Percentiles rank a stretch among this genome's conserved stretches.
Evolutionary conservation across 2,329 filamentous ascomycete genomes (phyloP).

Genomic region (Fulvia fulva): DNA sequence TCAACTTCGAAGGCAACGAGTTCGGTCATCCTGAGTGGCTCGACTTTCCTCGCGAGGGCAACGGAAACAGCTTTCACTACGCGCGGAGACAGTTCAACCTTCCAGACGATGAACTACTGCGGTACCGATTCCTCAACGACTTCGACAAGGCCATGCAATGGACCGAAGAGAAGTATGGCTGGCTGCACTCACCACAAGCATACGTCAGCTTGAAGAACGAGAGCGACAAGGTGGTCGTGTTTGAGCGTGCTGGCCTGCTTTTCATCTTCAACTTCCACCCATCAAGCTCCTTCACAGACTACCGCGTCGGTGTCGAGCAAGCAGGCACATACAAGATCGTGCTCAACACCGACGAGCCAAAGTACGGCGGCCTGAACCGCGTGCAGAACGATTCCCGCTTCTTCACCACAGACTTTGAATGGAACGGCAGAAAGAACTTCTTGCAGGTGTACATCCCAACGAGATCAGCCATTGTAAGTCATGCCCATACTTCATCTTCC

Average conservation of each 20-base stretch:
- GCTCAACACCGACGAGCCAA: slow-evolving; percentile 72
- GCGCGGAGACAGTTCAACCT: slow-evolving; percentile 84
- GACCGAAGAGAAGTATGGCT: slow-evolving; percentile 82
- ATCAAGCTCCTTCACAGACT: slow-evolving; percentile 80
- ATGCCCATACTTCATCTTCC: not conserved
- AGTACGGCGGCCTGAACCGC: slow-evolving; percentile 74
- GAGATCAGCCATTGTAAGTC: slow-evolving; percentile 72
- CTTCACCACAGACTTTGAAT: slow-evolving; percentile 85
- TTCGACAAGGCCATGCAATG: slow-evolving; percentile 92
- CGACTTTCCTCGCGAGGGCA: slow-evolving; percentile 87
- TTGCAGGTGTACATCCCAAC: slow-evolving; percentile 86
- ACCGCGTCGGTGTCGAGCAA: slow-evolving; percentile 81
- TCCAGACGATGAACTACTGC: slow-evolving; percentile 76
- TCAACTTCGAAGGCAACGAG: slow-evolving; percentile 98
- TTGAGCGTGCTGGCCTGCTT: slow-evolving; percentile 83
- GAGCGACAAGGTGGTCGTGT: slow-evolving; percentile 88
- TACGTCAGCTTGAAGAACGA: slow-evolving; percentile 95
- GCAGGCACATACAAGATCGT: slow-evolving; percentile 83
- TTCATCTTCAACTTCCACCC: slow-evolving; percentile 98
- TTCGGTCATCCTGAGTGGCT: slow-evolving; percentile 99
- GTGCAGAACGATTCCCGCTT: slow-evolving; percentile 78
- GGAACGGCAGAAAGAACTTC: slow-evolving; percentile 89
- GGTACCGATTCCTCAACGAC: slow-evolving; percentile 87
- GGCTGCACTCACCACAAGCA: slow-evolving; percentile 80
- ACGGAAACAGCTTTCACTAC: slow-evolving; percentile 39